Base-by-base conservation (phyloP, 73 alveolate genomes). In the Paramecium sonneborni region DNA sequence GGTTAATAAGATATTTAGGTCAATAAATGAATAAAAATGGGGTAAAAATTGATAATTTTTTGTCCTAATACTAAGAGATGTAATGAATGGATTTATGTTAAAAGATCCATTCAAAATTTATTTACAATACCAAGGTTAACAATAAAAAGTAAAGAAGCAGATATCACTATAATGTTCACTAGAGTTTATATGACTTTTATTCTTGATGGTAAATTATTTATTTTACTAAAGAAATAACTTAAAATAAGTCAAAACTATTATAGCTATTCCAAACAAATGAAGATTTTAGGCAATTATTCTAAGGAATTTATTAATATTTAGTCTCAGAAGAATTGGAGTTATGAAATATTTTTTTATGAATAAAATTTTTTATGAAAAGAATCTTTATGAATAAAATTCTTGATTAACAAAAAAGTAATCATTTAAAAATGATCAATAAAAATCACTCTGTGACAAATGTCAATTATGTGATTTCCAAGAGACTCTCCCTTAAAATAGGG, bases 401-500 rank as follows among this genome's bases (percentile, higher is more conserved):
- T 57, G 76, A 57, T 15, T 57, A 32, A 57, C 76, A 24, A 57
- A 57, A 57, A 57, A 57, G 10, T 21, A 24, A 10, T 24, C n/a
- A 24, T 57, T 55, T 21, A 15, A 21, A 57, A 57, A 57, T 14
- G 26, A 57, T 57, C 18, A 57, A 10, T 57, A 26, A 57, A 5
- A 46, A 57, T 57, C 76, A 57, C 76, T 57, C 41, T 23, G 76
- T 21, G 26, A 69, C 52, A 28, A 26, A 30, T 30, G 85, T 69
- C 57, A 69, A 12, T 32, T 26, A 32, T 28, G 69, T 76, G 62
- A 76, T 76, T 76, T 32, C 62, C 30, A 32, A 24, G 10, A 76
- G 69, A 39, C 88, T 76, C 69, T 76, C 88, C 69, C 88, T 76
- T 39, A 76, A 76, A 37, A 76, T 39, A 76, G 88, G 88, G 30